Base-by-base conservation (phyloP, 257 asterid genomes). In the Solanum ossicruentum region DNA sequence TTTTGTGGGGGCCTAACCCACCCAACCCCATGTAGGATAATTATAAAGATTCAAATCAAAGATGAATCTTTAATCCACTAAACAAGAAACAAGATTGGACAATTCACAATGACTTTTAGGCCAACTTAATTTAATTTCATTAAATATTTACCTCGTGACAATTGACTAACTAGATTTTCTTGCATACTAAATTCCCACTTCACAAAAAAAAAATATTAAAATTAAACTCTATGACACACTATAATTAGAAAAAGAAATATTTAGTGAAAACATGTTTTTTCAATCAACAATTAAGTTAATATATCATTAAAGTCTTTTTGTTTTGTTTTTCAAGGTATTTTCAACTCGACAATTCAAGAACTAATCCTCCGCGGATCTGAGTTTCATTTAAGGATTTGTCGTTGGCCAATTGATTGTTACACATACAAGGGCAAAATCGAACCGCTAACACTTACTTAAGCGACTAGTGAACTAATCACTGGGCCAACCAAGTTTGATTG, bases 41-140 rank as follows among this genome's bases (percentile, higher is more conserved):
- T 61, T 16, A 32, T 32, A 61, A 60, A 60, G 69, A 60, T 21
- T 21, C 69, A n/a, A 61, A 28, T 65, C 45, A 65, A 10, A 65
- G 20, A 32, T 8, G 78, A 70, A 70, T 70, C 78, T 70, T 39
- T 17, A 70, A 70, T 70, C 78, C 78, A 70, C 78, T 70, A 39
- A 70, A 70, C 52, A 70, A 70, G 12, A 39, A 9, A 70, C 23
- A 39, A 5, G 78, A 70, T 70, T 70, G 52, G 52, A 70, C 26
- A 41, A 69, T 70, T 17, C 78, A 70, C 15, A 70, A 36, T 70
- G 52, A 70, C 52, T 70, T 70, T 70, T 70, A 70, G 52, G 78
- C 52, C 78, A 70, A 70, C 52, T 28, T 32, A 70, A 39, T 69
- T 69, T 36, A 69, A 9, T 69, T 69, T 36, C 78, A 69, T 36